These are phyloP conservation scores for Candida anutae DNA, from an alignment of 1,139 yeast genomes.

Conservation along the genomic window DNA sequence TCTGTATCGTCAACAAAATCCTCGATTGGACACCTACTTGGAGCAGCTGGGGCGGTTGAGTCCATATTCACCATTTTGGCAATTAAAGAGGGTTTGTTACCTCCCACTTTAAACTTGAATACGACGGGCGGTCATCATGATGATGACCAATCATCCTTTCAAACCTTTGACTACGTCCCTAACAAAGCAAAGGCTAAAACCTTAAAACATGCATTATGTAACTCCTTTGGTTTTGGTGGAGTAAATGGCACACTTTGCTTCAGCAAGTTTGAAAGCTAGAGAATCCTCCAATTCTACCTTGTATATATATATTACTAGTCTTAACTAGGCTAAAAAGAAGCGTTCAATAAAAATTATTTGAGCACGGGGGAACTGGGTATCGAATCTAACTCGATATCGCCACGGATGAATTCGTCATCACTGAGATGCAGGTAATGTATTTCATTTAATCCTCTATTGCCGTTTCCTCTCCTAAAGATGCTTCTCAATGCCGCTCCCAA, in stretches of 20 bases:
- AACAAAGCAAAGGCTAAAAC: slow-evolving; percentile 30
- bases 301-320: too few species aligned
- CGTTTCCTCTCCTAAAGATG: slow-evolving; percentile 2
- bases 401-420: too few species aligned
- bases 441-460: too few species aligned
- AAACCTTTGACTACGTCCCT: slow-evolving; percentile 54
- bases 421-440: too few species aligned
- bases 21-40: slow-evolving; percentile 86
- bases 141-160: slow-evolving; percentile 32
- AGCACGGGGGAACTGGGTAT: too few species aligned
- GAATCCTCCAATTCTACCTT: too few species aligned
- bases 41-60: slow-evolving; percentile 96
- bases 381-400: too few species aligned
- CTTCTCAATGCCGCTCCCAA: slow-evolving; percentile 7
- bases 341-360: too few species aligned
- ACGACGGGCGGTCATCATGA: slow-evolving; percentile 41
- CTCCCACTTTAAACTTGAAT: slow-evolving; percentile 74
- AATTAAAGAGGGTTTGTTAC: slow-evolving; percentile 47
- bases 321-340: too few species aligned
- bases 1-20: slow-evolving; percentile 83
- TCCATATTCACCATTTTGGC: slow-evolving; percentile 74
- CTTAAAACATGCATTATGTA: slow-evolving; percentile 61
- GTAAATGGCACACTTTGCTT: slow-evolving; percentile 71
- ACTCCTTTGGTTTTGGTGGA: slow-evolving; percentile 98
- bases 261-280: slow-evolving; percentile 14